Evolutionary conservation across 2,329 filamentous ascomycete genomes (phyloP), one percentile per base, ranked within the genome.

Genomic region (Fusarium domesticum): DNA sequence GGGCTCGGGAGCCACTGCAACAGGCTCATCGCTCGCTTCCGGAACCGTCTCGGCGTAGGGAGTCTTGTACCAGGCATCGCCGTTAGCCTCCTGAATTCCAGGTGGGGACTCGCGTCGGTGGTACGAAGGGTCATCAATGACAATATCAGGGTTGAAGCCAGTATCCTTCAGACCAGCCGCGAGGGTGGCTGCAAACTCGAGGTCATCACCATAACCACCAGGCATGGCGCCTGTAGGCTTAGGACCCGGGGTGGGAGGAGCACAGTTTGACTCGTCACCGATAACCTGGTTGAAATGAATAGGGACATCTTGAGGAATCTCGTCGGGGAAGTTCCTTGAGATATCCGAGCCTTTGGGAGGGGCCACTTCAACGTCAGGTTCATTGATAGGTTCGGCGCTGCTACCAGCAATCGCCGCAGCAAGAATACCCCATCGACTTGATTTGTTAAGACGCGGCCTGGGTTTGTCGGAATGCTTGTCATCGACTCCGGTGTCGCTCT

Each of bases 61-160:
- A 14, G 67, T 67, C 42, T 69, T 67, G 53, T 82, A 81, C 45
- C 69, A 58, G n/a, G 54, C 50, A 43, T 66, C 64, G 3, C 64
- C 64, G 17, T 59, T 61, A 5, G 64, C 56, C 39, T 78, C 76
- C 51, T 80, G 76, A 4, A 80, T 77, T 5, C 77, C 77, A 4
- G 82, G 81, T 6, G 83, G 81, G 1, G 83, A 85, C 41, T 80
- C 76, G 19, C 84, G 80, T 39, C 73, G 75, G 51, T 79, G 79
- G 57, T 83, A 89, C 2, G 65, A 70, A 0, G 80, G 78, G 54
- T 89, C 76, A 35, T 87, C 72, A 28, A 85, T 83, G 35, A 89
- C 81, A 45, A 89, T 80, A 32, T 85, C 77, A 5, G 83, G 80
- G 57, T 87, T 77, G 51, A 89, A 89, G 0, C 85, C 85, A 35